phyloP scores from a whole-genome alignment of 768 basidiomycete genomes.

The Trametes coccinea region DNA sequence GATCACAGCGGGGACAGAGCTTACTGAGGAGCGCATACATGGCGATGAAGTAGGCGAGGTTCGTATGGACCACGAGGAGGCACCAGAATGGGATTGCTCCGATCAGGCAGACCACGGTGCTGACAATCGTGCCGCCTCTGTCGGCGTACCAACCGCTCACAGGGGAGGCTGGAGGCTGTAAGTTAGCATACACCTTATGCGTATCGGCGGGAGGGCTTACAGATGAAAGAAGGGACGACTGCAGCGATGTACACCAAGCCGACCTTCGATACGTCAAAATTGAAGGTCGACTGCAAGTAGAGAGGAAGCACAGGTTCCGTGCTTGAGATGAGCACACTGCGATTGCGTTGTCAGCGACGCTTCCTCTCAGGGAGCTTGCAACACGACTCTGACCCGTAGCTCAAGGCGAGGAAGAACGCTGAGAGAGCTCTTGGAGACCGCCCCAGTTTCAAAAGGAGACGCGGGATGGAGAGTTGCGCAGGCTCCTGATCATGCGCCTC shows the following conservation, averaged over 20 bases:
- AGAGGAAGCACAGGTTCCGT: conserved; percentile 40
- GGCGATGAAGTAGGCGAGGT: conserved; percentile 50
- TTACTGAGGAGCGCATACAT: conserved; percentile 57
- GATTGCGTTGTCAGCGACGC: not conserved
- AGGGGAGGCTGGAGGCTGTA: conserved; percentile 47
- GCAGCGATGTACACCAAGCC: conserved; percentile 70
- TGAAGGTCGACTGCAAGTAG: conserved; percentile 36
- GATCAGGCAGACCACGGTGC: conserved; percentile 47
- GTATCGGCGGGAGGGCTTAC: conserved; percentile 39
- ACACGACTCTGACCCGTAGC: conserved; percentile 35
- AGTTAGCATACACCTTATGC: not conserved
- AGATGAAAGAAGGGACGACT: conserved; percentile 63
- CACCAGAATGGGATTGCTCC: conserved; percentile 66
- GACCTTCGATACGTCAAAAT: conserved; percentile 41
- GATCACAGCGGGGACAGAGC: conserved; percentile 13
- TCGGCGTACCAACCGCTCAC: conserved; percentile 62
- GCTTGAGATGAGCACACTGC: conserved; percentile 27
- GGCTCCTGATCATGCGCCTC: not conserved
- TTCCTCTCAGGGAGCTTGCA: not conserved
- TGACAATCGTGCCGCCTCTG: conserved; percentile 54
- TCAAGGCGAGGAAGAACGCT: conserved; percentile 31
- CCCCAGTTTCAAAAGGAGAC: conserved; percentile 27
- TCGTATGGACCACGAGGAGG: conserved; percentile 47
- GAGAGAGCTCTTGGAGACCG: conserved; percentile 31
- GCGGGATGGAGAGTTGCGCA: conserved; percentile 19